A percentile compares a stretch with the other conserved stretches of the same genome.
Evolutionary conservation across 257 asterid species (phyloP).

Genomic region (Capsicum rhomboideum): DNA sequence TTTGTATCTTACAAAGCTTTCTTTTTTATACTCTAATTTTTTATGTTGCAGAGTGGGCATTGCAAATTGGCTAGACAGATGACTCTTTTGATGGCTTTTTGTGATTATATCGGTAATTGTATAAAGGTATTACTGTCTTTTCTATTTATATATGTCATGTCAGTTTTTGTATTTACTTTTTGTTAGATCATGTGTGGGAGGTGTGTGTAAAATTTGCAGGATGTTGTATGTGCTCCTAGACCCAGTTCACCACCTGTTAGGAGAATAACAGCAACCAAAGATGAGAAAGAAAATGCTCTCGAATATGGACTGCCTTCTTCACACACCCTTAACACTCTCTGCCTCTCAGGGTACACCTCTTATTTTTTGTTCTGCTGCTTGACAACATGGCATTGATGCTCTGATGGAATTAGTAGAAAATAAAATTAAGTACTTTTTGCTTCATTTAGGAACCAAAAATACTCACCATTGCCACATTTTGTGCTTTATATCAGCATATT

Average conservation of each 20-base stretch:
- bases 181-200: not conserved
- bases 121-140: slow-evolving; percentile 28
- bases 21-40: not conserved
- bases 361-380: not conserved
- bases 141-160: not conserved
- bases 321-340: slow-evolving; percentile 88
- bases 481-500: not conserved
- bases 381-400: not conserved
- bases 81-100: slow-evolving; percentile 85
- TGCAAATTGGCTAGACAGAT: slow-evolving; percentile 91
- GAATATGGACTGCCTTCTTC: slow-evolving; percentile 96
- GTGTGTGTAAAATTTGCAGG: slow-evolving; percentile 31
- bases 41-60: slow-evolving; percentile 71
- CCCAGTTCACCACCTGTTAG: slow-evolving; percentile 71
- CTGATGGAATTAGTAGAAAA: not conserved
- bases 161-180: not conserved
- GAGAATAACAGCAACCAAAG: slow-evolving; percentile 75
- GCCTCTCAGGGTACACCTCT: slow-evolving; percentile 74
- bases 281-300: slow-evolving; percentile 83
- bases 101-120: slow-evolving; percentile 85
- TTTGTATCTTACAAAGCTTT: not conserved
- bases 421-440: not conserved
- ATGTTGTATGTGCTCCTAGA: slow-evolving; percentile 85
- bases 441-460: not conserved
- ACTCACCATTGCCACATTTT: not conserved